phyloP scores from a whole-genome alignment of 495 filamentous ascomycete genomes.

The Haplographium delicatum region DNA sequence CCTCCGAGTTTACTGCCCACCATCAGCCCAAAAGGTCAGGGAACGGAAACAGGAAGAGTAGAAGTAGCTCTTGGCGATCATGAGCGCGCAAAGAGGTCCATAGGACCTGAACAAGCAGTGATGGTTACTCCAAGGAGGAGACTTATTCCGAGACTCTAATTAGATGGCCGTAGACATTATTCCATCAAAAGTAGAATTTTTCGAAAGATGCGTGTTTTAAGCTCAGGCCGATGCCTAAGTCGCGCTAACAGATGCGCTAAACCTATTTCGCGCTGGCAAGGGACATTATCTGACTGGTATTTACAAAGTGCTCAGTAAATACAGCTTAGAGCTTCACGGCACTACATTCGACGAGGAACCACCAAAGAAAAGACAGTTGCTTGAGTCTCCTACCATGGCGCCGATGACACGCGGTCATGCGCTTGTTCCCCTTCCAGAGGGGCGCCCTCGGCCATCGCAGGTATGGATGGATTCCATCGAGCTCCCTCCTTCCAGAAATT shows the following conservation, averaged over 20 bases:
- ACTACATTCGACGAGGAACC: too few species aligned
- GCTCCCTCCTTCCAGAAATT: neutral
- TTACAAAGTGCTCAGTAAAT: too few species aligned
- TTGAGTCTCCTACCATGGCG: constrained; percentile 14
- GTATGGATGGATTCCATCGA: too few species aligned
- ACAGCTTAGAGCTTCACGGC: too few species aligned
- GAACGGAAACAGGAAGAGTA: constrained; percentile 63
- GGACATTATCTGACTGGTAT: too few species aligned
- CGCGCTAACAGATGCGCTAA: too few species aligned
- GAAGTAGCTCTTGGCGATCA: constrained; percentile 84
- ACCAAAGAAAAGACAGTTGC: neutral
- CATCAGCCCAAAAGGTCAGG: constrained; percentile 53
- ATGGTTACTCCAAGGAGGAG: constrained; percentile 42
- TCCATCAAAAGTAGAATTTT: too few species aligned
- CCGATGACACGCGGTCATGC: constrained; percentile 21
- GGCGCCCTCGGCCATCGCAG: neutral
- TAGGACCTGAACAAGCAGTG: constrained; percentile 93
- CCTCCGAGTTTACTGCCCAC: constrained; percentile 34
- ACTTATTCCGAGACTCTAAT: constrained; percentile 99
- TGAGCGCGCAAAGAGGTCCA: constrained; percentile 92
- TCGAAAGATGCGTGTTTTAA: too few species aligned
- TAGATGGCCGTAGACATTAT: constrained; percentile 90
- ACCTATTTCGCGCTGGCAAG: too few species aligned
- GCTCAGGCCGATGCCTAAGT: too few species aligned
- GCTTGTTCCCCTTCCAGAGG: constrained; percentile 8